phyloP scores from a whole-genome alignment of 106 monocot species.

The Alisma plantagoaquatica region DNA sequence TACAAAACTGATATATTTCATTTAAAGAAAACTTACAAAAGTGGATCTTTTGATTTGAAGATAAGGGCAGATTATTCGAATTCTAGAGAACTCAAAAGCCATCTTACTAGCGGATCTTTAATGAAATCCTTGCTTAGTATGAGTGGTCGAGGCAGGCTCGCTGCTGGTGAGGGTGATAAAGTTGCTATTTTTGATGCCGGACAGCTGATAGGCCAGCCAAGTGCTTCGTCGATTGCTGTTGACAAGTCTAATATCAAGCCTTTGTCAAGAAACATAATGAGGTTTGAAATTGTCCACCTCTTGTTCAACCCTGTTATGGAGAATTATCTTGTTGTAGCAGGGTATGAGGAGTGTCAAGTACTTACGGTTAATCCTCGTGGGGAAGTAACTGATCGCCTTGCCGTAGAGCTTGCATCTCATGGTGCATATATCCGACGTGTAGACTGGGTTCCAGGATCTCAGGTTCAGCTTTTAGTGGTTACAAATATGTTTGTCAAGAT shows the following conservation, averaged over 20 bases:
- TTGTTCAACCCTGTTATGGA: constrained; percentile 77
- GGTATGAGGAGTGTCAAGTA: constrained; percentile 93
- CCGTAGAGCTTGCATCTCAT: constrained; percentile 89
- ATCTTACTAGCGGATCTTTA: constrained; percentile 62
- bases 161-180: constrained; percentile 95
- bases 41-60: constrained; percentile 90
- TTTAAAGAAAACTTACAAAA: constrained; percentile 83
- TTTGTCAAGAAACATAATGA: constrained; percentile 80
- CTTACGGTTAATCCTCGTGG: constrained; percentile 93
- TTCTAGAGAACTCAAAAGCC: constrained; percentile 79
- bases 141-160: constrained; percentile 79
- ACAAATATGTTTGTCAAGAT: constrained; percentile 97
- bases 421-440: constrained; percentile 78
- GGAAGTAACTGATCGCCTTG: constrained; percentile 97
- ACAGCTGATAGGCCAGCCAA: constrained; percentile 85
- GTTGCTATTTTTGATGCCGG: constrained; percentile 90
- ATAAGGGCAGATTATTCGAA: constrained; percentile 96
- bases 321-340: constrained; percentile 86
- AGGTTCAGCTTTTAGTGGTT: constrained; percentile 90
- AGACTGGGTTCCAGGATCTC: constrained; percentile 97
- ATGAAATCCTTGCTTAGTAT: constrained; percentile 75
- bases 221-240: constrained; percentile 47
- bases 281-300: constrained; percentile 91
- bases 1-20: constrained; percentile 61
- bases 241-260: constrained; percentile 91